These are phyloP conservation scores for Pseudonitzschia multiseries DNA, from an alignment of 108 stramenopile species.

Conservation along the genomic window DNA sequence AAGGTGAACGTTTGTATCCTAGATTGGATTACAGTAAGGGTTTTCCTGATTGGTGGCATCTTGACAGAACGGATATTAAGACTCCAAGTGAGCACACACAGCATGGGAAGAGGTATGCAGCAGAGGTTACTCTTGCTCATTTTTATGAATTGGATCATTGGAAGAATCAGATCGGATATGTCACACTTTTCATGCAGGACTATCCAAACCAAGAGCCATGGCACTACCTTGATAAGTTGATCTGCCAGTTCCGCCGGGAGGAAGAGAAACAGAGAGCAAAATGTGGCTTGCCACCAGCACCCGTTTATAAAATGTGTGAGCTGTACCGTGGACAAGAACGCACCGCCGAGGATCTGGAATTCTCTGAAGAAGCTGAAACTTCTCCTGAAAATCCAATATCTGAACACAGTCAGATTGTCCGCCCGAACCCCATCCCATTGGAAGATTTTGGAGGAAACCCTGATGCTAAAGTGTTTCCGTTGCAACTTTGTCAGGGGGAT, in stretches of 20 bases:
- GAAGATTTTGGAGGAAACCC: slow-evolving; percentile 29
- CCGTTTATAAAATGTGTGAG: slow-evolving; percentile 45
- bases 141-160: slow-evolving; percentile 38
- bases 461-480: slow-evolving; percentile 31
- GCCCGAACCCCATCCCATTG: slow-evolving; percentile 27
- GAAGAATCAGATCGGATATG: slow-evolving; percentile 35
- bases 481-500: slow-evolving; percentile 57
- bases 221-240: slow-evolving; percentile 43
- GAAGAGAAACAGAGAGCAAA: slow-evolving; percentile 36
- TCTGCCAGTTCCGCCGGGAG: slow-evolving; percentile 38
- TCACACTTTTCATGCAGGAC: slow-evolving; percentile 43
- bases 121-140: slow-evolving; percentile 53
- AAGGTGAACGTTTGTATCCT: slow-evolving; percentile 28
- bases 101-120: slow-evolving; percentile 70
- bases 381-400: background rate
- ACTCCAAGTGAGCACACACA: slow-evolving; percentile 61
- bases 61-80: slow-evolving; percentile 58
- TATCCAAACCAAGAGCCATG: slow-evolving; percentile 34
- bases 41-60: slow-evolving; percentile 46
- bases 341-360: slow-evolving; percentile 30
- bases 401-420: slow-evolving; percentile 4
- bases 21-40: slow-evolving; percentile 47
- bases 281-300: slow-evolving; percentile 41
- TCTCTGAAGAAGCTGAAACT: background rate
- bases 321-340: slow-evolving; percentile 40